phyloP scores from a whole-genome alignment of 305 asterid genomes.

The Rubia balearica region DNA sequence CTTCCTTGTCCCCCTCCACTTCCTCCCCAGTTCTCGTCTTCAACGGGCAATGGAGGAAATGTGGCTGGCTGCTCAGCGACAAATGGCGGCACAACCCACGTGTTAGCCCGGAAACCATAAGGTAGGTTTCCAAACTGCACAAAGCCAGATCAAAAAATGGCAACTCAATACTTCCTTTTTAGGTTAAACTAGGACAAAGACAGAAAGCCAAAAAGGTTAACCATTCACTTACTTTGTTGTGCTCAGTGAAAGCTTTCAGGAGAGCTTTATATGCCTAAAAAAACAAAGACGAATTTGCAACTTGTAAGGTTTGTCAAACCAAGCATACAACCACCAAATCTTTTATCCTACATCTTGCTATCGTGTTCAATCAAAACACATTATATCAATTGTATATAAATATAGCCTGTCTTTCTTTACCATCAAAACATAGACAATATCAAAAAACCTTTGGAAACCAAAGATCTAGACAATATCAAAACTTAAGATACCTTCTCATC shows the following conservation, averaged over 20 bases:
- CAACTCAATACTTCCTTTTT: not conserved
- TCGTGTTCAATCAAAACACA: not conserved
- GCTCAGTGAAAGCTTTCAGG: conserved; percentile 84
- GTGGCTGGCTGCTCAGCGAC: conserved; percentile 63
- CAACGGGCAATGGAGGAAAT: conserved; percentile 78
- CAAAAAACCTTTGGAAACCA: not conserved
- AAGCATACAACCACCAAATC: not conserved
- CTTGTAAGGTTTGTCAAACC: not conserved
- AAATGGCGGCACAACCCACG: conserved; percentile 85
- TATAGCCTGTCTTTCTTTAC: not conserved
- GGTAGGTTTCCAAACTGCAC: conserved; percentile 96
- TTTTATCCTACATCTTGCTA: not conserved
- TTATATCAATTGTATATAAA: not conserved
- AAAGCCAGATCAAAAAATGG: not conserved
- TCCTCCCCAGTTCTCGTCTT: conserved; percentile 96
- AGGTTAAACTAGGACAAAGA: conserved; percentile 8
- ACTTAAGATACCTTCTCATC: not conserved
- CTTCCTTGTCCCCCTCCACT: conserved; percentile 94
- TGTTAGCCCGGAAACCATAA: conserved; percentile 92
- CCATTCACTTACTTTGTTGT: conserved; percentile 64
- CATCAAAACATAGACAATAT: not conserved
- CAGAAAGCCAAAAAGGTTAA: conserved; percentile 8
- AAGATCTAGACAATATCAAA: too few species aligned
- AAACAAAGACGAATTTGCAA: not conserved
- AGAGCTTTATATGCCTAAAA: conserved; percentile 81